Percentiles rank a stretch among this genome's conserved stretches.
These are phyloP conservation scores for Actinomortierella wolfii DNA, from an alignment of 371 early-diverging fungal species.

Conservation along the genomic window DNA sequence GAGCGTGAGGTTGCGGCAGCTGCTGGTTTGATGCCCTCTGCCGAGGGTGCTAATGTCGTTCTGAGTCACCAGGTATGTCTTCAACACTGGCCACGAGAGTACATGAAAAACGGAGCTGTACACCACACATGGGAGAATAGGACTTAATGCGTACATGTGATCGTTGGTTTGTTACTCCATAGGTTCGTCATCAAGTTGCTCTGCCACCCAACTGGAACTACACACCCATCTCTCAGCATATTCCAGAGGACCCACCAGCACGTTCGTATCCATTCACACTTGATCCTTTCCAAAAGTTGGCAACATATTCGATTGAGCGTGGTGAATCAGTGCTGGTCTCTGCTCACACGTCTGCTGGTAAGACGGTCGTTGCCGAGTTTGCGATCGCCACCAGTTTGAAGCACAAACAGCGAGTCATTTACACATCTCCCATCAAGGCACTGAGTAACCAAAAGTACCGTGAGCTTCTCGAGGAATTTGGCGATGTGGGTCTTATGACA, in stretches of 20 bases:
- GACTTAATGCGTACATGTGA: too few species aligned
- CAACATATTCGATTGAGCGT: slow-evolving; percentile 92
- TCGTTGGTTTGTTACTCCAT: not conserved
- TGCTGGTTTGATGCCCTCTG: slow-evolving; percentile 65
- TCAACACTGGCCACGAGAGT: too few species aligned
- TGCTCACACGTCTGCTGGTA: slow-evolving; percentile 99
- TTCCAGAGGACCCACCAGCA: slow-evolving; percentile 80
- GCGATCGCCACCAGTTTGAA: slow-evolving; percentile 96
- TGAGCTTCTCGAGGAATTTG: slow-evolving; percentile 97
- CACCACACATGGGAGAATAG: too few species aligned
- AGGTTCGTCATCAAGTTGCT: slow-evolving; percentile 95
- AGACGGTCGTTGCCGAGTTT: slow-evolving; percentile 99
- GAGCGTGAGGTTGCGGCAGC: slow-evolving; percentile 71
- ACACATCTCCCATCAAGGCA: slow-evolving; percentile 99
- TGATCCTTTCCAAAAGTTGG: slow-evolving; percentile 98
- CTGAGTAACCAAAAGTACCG: slow-evolving; percentile 99
- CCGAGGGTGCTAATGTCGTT: slow-evolving; percentile 60
- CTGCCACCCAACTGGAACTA: slow-evolving; percentile 89
- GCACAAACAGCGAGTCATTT: slow-evolving; percentile 98
- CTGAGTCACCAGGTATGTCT: slow-evolving; percentile 56
- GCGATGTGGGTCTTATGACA: slow-evolving; percentile 99
- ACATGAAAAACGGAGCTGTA: too few species aligned
- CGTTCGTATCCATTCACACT: slow-evolving; percentile 93
- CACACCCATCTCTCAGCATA: slow-evolving; percentile 86
- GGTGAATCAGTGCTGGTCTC: slow-evolving; percentile 97